A percentile compares a stretch with the other conserved stretches of the same genome.
Evolutionary conservation across 768 basidiomycete species (phyloP).

Genomic region (Serendipita sp.): DNA sequence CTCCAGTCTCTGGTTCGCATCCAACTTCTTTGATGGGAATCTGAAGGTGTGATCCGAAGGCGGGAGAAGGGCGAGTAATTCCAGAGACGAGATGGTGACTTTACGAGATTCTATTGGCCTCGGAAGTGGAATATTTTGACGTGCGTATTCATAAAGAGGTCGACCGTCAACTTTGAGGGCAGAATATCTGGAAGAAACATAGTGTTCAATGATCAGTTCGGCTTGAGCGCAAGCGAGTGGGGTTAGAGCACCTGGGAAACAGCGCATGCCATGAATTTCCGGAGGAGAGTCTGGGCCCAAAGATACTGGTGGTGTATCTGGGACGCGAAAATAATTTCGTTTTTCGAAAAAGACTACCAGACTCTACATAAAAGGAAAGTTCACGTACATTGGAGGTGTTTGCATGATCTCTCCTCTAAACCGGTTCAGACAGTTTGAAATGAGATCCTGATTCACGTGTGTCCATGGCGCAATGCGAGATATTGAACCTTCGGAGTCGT

Average conservation of each 20-base stretch:
- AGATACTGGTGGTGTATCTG: too few species aligned
- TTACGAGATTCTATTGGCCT: constrained; percentile 82
- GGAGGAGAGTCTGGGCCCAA: too few species aligned
- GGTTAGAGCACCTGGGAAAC: too few species aligned
- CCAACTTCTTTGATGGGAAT: constrained; percentile 60
- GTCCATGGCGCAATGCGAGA: constrained; percentile 65
- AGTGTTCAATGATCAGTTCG: constrained; percentile 9
- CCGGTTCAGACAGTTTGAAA: constrained; percentile 49
- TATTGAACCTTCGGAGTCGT: constrained; percentile 77
- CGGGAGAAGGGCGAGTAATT: constrained; percentile 57
- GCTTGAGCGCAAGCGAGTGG: too few species aligned
- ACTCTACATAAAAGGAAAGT: neutral
- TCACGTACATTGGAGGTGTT: constrained; percentile 71
- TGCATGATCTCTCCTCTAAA: constrained; percentile 86
- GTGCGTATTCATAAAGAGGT: constrained; percentile 89
- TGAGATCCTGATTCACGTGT: constrained; percentile 64
- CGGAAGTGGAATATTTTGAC: constrained; percentile 78
- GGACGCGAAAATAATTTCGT: neutral
- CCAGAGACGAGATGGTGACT: constrained; percentile 67
- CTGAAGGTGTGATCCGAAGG: constrained; percentile 58
- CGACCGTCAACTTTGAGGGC: constrained; percentile 98
- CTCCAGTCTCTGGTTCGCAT: constrained; percentile 49
- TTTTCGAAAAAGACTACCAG: neutral
- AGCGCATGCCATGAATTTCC: too few species aligned
- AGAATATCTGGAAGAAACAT: constrained; percentile 61